These are phyloP conservation scores for Parathielavia hyrcaniae DNA, from an alignment of 495 filamentous ascomycete genomes.

Conservation along the genomic window DNA sequence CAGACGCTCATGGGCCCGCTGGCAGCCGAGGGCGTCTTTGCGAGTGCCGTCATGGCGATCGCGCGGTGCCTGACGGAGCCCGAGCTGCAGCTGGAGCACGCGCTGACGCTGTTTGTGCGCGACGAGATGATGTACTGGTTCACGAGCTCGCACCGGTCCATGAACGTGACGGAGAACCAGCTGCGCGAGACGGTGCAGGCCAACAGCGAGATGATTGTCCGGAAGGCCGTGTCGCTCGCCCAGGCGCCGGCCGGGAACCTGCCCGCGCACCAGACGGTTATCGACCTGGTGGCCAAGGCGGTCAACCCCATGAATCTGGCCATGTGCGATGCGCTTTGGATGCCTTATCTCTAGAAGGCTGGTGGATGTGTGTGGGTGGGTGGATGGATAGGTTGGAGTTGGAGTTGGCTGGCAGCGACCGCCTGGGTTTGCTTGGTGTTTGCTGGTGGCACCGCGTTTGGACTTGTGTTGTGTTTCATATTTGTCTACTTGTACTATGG, in stretches of 20 bases:
- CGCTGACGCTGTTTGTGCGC: conserved; percentile 85
- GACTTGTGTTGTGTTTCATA: background rate
- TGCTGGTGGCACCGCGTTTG: background rate
- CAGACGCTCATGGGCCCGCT: conserved; percentile 93
- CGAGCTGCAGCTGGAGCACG: conserved; percentile 82
- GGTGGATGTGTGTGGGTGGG: background rate
- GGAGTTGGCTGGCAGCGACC: background rate
- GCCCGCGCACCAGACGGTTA: conserved; percentile 92
- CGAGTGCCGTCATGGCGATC: conserved; percentile 87
- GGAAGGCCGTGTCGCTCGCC: conserved; percentile 76
- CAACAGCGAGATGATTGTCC: conserved; percentile 87
- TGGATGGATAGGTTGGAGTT: background rate
- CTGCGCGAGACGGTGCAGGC: conserved; percentile 79
- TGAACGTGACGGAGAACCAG: conserved; percentile 56
- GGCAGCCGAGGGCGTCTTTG: conserved; percentile 90
- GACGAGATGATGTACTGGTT: conserved; percentile 99
- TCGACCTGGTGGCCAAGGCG: conserved; percentile 79
- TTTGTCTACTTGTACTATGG: no score
- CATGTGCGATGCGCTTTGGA: conserved; percentile 87
- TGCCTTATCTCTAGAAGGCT: conserved; percentile 72
- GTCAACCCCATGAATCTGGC: conserved; percentile 82
- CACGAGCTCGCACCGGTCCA: conserved; percentile 64
- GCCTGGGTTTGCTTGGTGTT: background rate
- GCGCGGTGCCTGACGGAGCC: conserved; percentile 92
- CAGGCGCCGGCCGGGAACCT: conserved; percentile 57